phyloP scores from a whole-genome alignment of 176 grass and related monocot species.

The Carex pumila region DNA sequence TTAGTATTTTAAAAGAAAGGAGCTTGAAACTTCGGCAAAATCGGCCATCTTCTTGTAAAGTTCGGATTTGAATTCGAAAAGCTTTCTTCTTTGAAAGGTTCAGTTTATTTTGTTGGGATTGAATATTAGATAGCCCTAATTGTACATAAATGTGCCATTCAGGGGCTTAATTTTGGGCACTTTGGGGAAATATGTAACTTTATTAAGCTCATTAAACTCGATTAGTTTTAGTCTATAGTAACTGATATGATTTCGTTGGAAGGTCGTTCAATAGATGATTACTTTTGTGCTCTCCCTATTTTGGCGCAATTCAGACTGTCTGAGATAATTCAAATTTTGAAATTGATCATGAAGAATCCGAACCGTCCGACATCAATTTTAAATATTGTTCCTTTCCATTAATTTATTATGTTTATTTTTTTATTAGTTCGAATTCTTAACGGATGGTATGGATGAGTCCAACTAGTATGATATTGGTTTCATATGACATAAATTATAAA shows the following conservation, averaged over 20 bases:
- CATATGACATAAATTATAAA: no score
- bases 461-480: no score
- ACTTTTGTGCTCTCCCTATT: no score
- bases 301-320: no score
- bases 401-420: no score
- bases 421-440: no score
- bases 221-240: neutral
- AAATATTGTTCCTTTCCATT: no score
- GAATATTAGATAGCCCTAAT: neutral
- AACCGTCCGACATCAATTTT: no score
- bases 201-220: neutral
- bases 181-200: neutral
- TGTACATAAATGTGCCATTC: neutral
- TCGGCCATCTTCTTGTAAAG: conserved; percentile 27
- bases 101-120: neutral
- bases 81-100: neutral
- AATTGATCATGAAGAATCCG: no score
- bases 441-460: no score
- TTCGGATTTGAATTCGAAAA: conserved; percentile 11
- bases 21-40: conserved; percentile 32
- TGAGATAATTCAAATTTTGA: no score
- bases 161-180: neutral
- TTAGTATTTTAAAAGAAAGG: conserved; percentile 39
- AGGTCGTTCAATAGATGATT: neutral
- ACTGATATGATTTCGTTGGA: neutral